These are phyloP conservation scores for Skeletonema marinoi DNA, from an alignment of 108 stramenopile genomes.

Conservation along the genomic window DNA sequence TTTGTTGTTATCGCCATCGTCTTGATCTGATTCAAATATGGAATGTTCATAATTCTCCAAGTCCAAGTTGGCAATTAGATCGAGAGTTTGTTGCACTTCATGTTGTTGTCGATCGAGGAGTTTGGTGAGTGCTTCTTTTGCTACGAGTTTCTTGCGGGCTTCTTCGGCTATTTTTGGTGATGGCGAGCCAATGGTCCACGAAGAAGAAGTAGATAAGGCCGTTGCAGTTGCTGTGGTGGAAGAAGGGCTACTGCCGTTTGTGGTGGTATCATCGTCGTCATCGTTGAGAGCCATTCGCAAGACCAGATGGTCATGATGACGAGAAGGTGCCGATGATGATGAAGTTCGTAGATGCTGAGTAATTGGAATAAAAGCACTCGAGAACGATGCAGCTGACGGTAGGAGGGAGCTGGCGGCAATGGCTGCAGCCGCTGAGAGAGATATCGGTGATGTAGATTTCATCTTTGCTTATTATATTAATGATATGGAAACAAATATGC, in stretches of 20 bases:
- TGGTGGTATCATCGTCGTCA: background rate
- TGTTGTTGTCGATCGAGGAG: slow-evolving; percentile 50
- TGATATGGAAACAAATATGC: too few relatives aligned
- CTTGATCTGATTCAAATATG: slow-evolving; percentile 1
- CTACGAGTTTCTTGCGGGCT: slow-evolving; percentile 25
- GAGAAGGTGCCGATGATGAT: background rate
- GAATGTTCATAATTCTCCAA: slow-evolving; percentile 10
- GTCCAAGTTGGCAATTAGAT: slow-evolving; percentile 32
- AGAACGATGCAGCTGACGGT: background rate
- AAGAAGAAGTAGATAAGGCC: background rate
- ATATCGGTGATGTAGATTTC: background rate
- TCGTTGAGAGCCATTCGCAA: background rate
- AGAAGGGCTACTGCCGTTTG: too few relatives aligned
- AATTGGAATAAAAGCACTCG: background rate
- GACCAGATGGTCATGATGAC: background rate
- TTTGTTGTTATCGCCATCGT: background rate
- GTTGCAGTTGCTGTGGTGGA: background rate
- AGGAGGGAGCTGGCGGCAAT: background rate
- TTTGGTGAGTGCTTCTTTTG: slow-evolving; percentile 49
- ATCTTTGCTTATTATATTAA: background rate
- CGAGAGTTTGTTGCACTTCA: slow-evolving; percentile 51
- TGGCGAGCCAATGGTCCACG: slow-evolving; percentile 38
- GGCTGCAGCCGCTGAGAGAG: background rate
- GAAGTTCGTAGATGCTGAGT: background rate
- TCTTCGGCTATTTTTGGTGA: slow-evolving; percentile 26